phyloP scores from a whole-genome alignment of 225 moss, liverwort and hornwort species.

The Sphagnum contortum region DNA sequence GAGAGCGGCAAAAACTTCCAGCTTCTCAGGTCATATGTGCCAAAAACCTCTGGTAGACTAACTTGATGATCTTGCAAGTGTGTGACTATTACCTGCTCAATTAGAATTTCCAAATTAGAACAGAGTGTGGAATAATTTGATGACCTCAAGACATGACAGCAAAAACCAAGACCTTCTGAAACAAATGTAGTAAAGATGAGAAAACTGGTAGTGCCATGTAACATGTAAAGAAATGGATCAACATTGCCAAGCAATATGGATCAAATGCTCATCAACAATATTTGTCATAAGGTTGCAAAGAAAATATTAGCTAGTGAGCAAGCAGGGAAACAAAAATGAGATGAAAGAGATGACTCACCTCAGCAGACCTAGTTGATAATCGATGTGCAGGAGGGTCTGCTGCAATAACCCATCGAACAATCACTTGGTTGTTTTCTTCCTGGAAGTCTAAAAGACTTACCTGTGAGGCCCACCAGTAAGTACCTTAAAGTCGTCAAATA shows the following conservation, averaged over 20 bases:
- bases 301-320: no score
- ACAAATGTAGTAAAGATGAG: background rate
- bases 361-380: conserved; percentile 26
- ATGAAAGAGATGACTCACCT: conserved; percentile 8
- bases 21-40: conserved; percentile 52
- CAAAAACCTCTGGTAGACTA: conserved; percentile 54
- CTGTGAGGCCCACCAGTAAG: conserved; percentile 10
- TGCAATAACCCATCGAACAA: conserved; percentile 35
- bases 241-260: background rate
- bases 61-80: conserved; percentile 44
- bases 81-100: conserved; percentile 42
- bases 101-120: no score
- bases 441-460: conserved; percentile 20
- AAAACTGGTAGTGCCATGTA: no score
- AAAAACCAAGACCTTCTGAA: background rate
- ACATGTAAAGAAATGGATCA: background rate
- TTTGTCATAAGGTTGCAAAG: background rate
- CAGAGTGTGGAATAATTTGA: no score
- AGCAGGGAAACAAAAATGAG: no score
- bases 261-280: background rate
- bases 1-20: conserved; percentile 57
- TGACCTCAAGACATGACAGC: no score
- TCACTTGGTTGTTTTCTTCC: conserved; percentile 20
- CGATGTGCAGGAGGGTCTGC: conserved; percentile 12
- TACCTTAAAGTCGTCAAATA: background rate